Evolutionary conservation across 306 rosid species (phyloP).

Genomic region (Rosa multiflora): DNA sequence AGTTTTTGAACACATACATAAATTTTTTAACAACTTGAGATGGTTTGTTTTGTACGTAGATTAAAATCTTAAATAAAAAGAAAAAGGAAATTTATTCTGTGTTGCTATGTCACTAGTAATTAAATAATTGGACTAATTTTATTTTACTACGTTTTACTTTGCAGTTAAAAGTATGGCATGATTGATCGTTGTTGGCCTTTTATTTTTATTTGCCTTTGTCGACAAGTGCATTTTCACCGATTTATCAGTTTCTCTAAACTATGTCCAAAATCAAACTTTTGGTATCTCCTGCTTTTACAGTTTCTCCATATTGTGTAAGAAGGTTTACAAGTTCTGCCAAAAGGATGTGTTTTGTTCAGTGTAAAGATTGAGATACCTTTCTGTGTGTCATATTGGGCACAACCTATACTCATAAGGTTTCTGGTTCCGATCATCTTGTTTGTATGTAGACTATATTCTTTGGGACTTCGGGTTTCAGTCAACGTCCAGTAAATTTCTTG

Average conservation of each 20-base stretch:
- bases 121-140: too few relatives aligned
- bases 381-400: neutral
- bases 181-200: neutral
- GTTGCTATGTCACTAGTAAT: neutral
- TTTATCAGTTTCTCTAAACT: neutral
- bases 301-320: neutral
- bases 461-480: neutral
- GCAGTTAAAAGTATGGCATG: neutral
- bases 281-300: neutral
- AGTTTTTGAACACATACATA: neutral
- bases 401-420: neutral
- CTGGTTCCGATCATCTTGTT: neutral
- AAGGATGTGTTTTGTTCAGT: neutral
- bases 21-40: neutral
- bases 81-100: neutral
- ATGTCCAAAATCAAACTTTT: neutral
- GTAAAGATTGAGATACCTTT: neutral
- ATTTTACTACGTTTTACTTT: too few relatives aligned
- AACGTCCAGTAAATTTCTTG: neutral
- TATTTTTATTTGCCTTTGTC: neutral
- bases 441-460: conserved; percentile 5
- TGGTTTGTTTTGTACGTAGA: neutral
- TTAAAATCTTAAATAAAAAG: neutral
- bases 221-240: neutral
- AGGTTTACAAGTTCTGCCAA: neutral